Base-by-base conservation (phyloP, 2,329 filamentous ascomycete genomes). In the Leptosphaerulina australis region DNA sequence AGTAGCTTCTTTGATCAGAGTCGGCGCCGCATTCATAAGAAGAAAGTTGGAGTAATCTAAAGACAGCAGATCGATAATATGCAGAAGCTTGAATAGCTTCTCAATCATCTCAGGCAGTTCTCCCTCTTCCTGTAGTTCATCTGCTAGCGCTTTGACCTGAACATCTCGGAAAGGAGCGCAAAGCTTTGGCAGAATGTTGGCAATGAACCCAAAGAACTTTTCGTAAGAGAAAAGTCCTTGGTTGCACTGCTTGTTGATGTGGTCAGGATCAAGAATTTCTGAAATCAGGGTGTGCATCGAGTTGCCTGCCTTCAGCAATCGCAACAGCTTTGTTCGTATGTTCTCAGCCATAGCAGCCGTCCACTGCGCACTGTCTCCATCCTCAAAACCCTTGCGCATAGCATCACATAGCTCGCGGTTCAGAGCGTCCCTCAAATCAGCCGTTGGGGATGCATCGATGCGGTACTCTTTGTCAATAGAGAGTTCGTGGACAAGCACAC, bases 21-120 rank as follows among this genome's bases (percentile, higher is more conserved):
- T 83, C 0, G 88, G 88, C 1, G 87, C 87, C 0, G 86, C 85
- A 21, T 87, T 82, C 69, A 86, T 84, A 39, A 94, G 77, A 62
- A 92, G 79, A 66, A 90, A 93, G 68, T 94, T 94, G 52, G 88
- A 87, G 64, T 92, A 91, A 63, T 94, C 90, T 50, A 90, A 84
- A 18, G 88, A 83, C 75, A 93, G 86, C 26, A 88, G 76, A 63
- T 94, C 88, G 47, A 92, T 88, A 59, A 90, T 88, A 22, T 85
- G 83, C 44, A 91, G 82, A 2, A 94, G 78, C 11, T 87, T 86
- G 73, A 91, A 87, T 1, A 93, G 81, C 55, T 90, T 86, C 64
- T 89, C 86, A 12, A 91, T 88, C 63, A 91, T 83, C 66, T 86
- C 81, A 3, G 85, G 83, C 6, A 78, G 63, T n/a, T 74, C 66